Conservation (phyloP, 306 rosid species). For the Prunus mongolica region DNA sequence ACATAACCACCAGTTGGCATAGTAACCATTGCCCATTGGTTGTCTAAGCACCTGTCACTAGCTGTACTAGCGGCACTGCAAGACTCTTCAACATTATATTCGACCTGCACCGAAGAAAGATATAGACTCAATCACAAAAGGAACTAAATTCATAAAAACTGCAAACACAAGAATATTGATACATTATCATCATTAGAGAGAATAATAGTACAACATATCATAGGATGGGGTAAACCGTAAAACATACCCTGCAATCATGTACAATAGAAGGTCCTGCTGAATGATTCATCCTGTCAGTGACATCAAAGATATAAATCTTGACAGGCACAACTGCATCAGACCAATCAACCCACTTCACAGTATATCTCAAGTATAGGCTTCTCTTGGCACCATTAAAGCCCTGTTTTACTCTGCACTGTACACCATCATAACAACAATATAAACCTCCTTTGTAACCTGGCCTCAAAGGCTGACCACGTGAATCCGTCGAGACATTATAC, state of each 20-base stretch:
- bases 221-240: neutral
- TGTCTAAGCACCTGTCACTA: conserved; percentile 30
- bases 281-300: conserved; percentile 43
- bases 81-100: conserved; percentile 52
- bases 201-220: neutral
- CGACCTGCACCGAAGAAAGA: conserved; percentile 38
- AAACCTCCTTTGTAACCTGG: conserved; percentile 57
- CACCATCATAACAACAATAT: conserved; percentile 49
- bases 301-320: conserved; percentile 59
- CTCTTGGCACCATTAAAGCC: conserved; percentile 43
- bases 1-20: conserved; percentile 53
- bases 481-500: conserved; percentile 52
- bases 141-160: neutral
- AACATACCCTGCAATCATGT: conserved; percentile 51
- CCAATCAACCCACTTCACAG: conserved; percentile 79
- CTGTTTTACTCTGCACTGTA: conserved; percentile 50
- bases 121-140: neutral
- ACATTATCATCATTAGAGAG: neutral
- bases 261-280: conserved; percentile 12
- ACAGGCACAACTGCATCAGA: conserved; percentile 52
- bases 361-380: conserved; percentile 61
- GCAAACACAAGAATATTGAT: neutral
- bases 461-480: conserved; percentile 29
- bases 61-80: conserved; percentile 24
- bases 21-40: conserved; percentile 26